Conservation (phyloP, 805 yeast genomes). For the Lipomyces kockii region DNA sequence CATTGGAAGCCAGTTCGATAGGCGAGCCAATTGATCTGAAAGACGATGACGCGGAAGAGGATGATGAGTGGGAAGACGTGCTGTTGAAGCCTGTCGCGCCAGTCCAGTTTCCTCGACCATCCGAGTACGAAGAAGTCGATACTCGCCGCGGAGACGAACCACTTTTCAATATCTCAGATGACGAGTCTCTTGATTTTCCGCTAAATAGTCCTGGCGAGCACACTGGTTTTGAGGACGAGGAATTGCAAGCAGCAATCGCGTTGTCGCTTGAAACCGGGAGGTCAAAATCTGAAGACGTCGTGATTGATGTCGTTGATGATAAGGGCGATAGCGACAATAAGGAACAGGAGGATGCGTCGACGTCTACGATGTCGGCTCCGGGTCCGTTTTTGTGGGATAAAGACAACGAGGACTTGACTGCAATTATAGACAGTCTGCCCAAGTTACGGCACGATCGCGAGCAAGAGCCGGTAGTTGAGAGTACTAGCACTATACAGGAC, state of each 20-base stretch:
- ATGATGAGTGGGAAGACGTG: slow-evolving; percentile 71
- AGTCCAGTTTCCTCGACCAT: not conserved
- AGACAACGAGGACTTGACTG: slow-evolving; percentile 17
- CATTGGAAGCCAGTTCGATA: slow-evolving; percentile 33
- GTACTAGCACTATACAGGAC: not conserved
- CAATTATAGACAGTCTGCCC: slow-evolving; percentile 25
- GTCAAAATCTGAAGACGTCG: not conserved
- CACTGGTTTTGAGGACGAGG: slow-evolving; percentile 18
- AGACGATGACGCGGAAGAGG: slow-evolving; percentile 48
- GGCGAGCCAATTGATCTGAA: slow-evolving; percentile 38
- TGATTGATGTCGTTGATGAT: slow-evolving; percentile 1
- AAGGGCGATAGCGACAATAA: not conserved
- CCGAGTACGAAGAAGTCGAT: not conserved
- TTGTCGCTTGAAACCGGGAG: slow-evolving; percentile 12
- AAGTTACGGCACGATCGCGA: slow-evolving; percentile 10
- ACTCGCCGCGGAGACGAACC: slow-evolving; percentile 12
- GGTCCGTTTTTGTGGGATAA: slow-evolving; percentile 29
- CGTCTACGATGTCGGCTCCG: not conserved
- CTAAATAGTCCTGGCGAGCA: not conserved
- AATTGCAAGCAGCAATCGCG: slow-evolving; percentile 30
- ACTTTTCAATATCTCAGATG: slow-evolving; percentile 23
- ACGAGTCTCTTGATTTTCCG: slow-evolving; percentile 15
- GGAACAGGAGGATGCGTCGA: not conserved
- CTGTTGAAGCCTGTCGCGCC: slow-evolving; percentile 41
- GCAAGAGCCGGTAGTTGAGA: not conserved